Base-by-base conservation (phyloP, 2,329 filamentous ascomycete species). In the Neurospora sp. region DNA sequence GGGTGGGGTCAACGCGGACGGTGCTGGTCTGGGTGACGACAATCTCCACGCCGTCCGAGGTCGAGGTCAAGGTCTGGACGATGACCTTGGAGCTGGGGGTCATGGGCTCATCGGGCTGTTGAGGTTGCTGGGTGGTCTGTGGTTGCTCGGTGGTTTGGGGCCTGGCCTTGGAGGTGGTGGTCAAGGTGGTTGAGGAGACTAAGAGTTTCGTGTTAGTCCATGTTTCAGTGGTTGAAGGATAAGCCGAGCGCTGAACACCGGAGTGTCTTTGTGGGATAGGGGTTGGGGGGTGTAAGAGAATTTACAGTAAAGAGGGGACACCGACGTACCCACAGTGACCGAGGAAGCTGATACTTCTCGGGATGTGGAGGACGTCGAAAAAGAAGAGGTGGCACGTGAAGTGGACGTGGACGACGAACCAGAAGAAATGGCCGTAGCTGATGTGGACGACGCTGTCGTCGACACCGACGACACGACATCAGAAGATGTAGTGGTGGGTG, bases 1-100 rank as follows among this genome's bases (percentile, higher is more conserved):
- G 66, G 10, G 37, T 69, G 1, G 82, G 81, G 11, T 81, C 78
- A 46, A 83, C 81, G 28, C 79, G 81, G 2, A 86, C 84, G 75
- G 79, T 83, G 0, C 83, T 84, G 1, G 84, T 86, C n/a, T 80
- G 80, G 11, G 84, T 86, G 67, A 85, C 77, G 12, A 82, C 80
- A 3, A 81, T 81, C 68, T 83, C 78, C 39, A 79, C 81, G 36
- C 85, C 85, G 67, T 84, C 77, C 12, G 78, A 74, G 6, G 83
- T 85, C 6, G 82, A 83, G n/a, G 84, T 86, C 71, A 78, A 77
- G 0, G 82, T 83, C 33, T 80, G 75, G 6, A 77, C 74, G 11
- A 77, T 71, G 62, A 74, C 68, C 69, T 69, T 75, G 10, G 74
- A 76, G 71, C 69, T 84, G 75, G 38, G 78, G 72, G 67, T 40